Percentiles rank a stretch among this genome's conserved stretches.
Evolutionary conservation across 1,284 basidiomycete species (phyloP).

Genomic region (Heterobasidion annosum): DNA sequence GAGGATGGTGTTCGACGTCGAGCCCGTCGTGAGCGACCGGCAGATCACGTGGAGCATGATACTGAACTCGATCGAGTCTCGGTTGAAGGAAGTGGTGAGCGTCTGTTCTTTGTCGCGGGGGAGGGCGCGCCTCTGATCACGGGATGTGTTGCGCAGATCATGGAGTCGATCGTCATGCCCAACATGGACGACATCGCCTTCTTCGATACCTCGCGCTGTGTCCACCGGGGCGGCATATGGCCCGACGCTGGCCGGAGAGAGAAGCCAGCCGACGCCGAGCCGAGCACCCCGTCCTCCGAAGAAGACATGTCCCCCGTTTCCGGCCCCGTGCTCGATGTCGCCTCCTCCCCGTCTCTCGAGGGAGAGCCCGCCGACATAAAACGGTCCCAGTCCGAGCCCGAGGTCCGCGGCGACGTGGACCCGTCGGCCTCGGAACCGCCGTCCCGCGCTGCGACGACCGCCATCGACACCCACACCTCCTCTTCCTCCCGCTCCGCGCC

Average conservation of each 20-base stretch:
- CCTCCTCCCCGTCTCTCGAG: conserved; percentile 13
- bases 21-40: conserved; percentile 88
- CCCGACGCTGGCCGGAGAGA: conserved; percentile 61
- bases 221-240: conserved; percentile 86
- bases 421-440: neutral
- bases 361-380: conserved; percentile 14
- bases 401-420: neutral
- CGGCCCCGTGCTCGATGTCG: conserved; percentile 12
- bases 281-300: conserved; percentile 11
- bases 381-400: conserved; percentile 20
- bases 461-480: neutral
- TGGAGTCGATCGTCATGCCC: conserved; percentile 90
- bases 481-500: neutral
- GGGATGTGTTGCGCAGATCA: conserved; percentile 46
- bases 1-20: conserved; percentile 81
- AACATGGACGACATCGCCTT: conserved; percentile 98
- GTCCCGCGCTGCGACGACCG: neutral
- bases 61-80: conserved; percentile 81
- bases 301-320: conserved; percentile 12
- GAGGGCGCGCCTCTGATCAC: too few relatives aligned
- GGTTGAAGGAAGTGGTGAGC: conserved; percentile 77
- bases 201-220: conserved; percentile 70
- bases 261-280: conserved; percentile 13
- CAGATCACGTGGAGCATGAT: conserved; percentile 94
- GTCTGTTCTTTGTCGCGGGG: neutral